phyloP scores from a whole-genome alignment of 805 yeast species.

The Pichia membranifaciens region DNA sequence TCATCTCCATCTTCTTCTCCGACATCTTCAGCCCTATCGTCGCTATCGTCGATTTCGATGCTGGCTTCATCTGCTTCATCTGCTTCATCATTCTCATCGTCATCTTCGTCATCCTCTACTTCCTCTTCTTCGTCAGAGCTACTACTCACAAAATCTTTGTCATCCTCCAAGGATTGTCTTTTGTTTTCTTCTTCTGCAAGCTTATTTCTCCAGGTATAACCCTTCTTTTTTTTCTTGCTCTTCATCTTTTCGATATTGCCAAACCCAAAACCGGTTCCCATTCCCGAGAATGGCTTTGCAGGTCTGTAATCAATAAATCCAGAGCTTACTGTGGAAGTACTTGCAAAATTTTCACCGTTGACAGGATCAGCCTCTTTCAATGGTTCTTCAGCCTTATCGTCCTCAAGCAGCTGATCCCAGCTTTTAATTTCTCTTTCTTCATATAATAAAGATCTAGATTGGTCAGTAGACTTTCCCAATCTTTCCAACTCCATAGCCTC shows the following conservation, averaged over 20 bases:
- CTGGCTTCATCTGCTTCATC: slow-evolving; percentile 15
- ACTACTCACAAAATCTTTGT: slow-evolving; percentile 45
- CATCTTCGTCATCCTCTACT: slow-evolving; percentile 20
- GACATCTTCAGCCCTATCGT: slow-evolving; percentile 23
- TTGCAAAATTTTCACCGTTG: slow-evolving; percentile 18
- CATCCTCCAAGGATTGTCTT: slow-evolving; percentile 46
- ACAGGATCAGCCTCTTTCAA: slow-evolving; percentile 2
- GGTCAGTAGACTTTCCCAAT: slow-evolving; percentile 63
- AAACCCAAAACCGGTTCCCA: slow-evolving; percentile 69
- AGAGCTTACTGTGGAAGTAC: slow-evolving; percentile 33
- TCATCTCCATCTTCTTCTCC: slow-evolving; percentile 28
- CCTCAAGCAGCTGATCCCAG: slow-evolving; percentile 42
- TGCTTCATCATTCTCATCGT: slow-evolving; percentile 3
- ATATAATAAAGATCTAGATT: slow-evolving; percentile 56
- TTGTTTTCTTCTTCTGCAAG: slow-evolving; percentile 45
- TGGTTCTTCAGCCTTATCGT: slow-evolving; percentile 14
- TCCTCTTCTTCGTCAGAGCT: slow-evolving; percentile 27
- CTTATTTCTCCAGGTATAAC: slow-evolving; percentile 69
- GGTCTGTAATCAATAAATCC: slow-evolving; percentile 70
- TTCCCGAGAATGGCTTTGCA: slow-evolving; percentile 38
- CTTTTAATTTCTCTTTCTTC: slow-evolving; percentile 61
- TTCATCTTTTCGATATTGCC: slow-evolving; percentile 37
- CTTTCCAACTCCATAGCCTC: slow-evolving; percentile 71
- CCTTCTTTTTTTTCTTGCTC: slow-evolving; percentile 44
- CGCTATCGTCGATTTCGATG: slow-evolving; percentile 7